phyloP scores from a whole-genome alignment of 495 filamentous ascomycete genomes.

The Aspergillus steynii region DNA sequence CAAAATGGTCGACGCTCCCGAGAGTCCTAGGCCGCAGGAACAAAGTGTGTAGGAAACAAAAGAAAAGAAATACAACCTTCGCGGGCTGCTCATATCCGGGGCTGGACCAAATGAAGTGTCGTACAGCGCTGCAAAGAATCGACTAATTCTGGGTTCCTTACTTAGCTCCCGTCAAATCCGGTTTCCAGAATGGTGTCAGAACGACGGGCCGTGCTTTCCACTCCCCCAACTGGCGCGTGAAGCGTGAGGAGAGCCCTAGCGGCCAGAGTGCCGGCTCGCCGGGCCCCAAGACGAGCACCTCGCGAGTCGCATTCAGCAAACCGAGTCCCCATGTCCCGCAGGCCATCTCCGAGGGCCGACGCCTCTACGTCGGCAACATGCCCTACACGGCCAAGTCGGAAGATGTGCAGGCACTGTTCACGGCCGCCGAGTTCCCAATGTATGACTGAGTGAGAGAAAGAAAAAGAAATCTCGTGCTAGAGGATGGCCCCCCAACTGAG shows the following conservation, averaged over 20 bases:
- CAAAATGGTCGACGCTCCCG: conserved; percentile 38
- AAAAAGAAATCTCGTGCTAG: conserved; percentile 1
- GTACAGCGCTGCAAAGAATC: neutral
- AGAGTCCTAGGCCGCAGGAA: conserved; percentile 34
- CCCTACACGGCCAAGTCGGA: conserved; percentile 62
- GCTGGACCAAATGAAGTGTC: conserved; percentile 10
- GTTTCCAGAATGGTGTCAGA: conserved; percentile 41
- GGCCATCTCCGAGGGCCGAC: conserved; percentile 43
- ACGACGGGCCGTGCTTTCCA: conserved; percentile 48
- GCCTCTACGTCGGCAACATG: conserved; percentile 68
- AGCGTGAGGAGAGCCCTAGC: conserved; percentile 35
- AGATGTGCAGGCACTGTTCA: conserved; percentile 61
- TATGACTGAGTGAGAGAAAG: conserved; percentile 24
- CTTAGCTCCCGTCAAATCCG: conserved; percentile 38
- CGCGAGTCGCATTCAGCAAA: conserved; percentile 37
- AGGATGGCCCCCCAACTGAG: conserved; percentile 25
- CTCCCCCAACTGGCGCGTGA: conserved; percentile 49
- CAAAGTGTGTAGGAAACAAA: conserved; percentile 36
- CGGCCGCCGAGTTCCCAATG: conserved; percentile 45
- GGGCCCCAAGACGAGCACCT: conserved; percentile 37
- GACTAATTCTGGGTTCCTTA: conserved; percentile 20
- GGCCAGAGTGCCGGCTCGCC: conserved; percentile 28
- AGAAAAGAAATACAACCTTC: conserved; percentile 7
- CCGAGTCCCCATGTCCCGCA: conserved; percentile 39
- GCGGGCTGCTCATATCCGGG: conserved; percentile 17